These are phyloP conservation scores for Marsdenia floribunda DNA, from an alignment of 257 asterid genomes.

Conservation along the genomic window DNA sequence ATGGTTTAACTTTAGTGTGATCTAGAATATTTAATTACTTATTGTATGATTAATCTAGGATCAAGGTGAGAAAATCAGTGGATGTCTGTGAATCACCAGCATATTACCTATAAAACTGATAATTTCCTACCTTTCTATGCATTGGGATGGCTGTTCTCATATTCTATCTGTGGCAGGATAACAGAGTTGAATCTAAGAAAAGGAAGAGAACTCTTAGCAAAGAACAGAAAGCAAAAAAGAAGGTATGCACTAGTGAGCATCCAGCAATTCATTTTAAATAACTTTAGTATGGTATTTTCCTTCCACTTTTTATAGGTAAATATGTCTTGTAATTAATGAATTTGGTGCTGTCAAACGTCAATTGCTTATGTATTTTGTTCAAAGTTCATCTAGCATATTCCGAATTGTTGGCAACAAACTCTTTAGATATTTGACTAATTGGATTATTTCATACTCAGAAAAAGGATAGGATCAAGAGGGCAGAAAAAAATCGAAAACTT, in stretches of 20 bases:
- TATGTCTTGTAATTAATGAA: neutral
- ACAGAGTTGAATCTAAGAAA: conserved; percentile 35
- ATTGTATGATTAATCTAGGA: neutral
- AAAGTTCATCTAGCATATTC: neutral
- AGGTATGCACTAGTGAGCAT: neutral
- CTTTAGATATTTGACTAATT: conserved; percentile 15
- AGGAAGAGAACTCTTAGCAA: conserved; percentile 54
- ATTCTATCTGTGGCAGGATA: conserved; percentile 48
- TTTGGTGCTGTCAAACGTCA: conserved; percentile 6
- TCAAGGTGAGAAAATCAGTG: neutral
- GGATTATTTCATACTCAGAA: conserved; percentile 41
- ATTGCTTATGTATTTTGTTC: conserved; percentile 2
- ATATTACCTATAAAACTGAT: neutral
- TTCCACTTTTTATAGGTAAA: neutral
- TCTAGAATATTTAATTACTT: neutral
- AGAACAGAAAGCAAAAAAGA: conserved; percentile 58
- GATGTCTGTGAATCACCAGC: neutral
- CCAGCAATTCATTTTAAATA: neutral
- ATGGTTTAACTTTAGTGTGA: neutral
- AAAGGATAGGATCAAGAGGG: conserved; percentile 63
- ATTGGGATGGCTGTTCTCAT: conserved; percentile 12
- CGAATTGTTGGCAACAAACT: neutral
- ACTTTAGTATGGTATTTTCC: neutral
- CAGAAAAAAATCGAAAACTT: conserved; percentile 60
- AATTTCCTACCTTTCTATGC: neutral